Base-by-base conservation (phyloP, 805 yeast species). In the Yamadazyma nakazawae region DNA sequence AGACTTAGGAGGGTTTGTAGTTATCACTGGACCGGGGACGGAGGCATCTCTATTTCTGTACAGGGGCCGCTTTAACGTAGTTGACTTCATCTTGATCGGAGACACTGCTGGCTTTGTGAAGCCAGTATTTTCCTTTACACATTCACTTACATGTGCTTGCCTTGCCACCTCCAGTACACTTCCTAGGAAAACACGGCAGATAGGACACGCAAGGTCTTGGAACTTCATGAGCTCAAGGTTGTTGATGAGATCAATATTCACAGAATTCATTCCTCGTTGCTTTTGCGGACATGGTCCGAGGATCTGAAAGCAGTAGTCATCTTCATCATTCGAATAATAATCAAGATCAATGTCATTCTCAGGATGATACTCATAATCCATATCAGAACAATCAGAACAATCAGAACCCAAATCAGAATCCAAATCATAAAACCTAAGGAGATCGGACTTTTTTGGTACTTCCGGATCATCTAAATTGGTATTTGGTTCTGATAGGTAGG, bases 1-100 rank as follows among this genome's bases (percentile, higher is more conserved):
- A 13, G 25, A 45, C 19, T 52, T 52, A 1, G 62, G 62, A 10
- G 59, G 54, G 21, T 42, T 46, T 12, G 54, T 49, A 13, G 34
- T 37, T 36, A 39, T 49, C 3, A 34, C 36, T 2, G 55, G 53
- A 30, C 43, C 43, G 11, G 40, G 40, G n/a, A 39, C 25, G 25
- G 36, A 16, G 24, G 30, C 8, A 13, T 42, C 43, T 34, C 41
- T 47, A 17, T 42, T 47, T 25, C 45, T 42, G 34, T 46, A 51
- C 43, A 42, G 47, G 1, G 52, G 51, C 21, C 34, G 12, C 34
- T 40, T 46, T 13, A 49, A 36, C 9, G 34, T 16, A 16, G 34
- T 21, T 14, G 13, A 9, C 25, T 34, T 30, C 16, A 5, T 12
- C 26, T 26, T 42, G 11, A 11, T 9, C 3, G 40, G 45, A 8